Evolutionary conservation across 169 alveolate genomes (phyloP).

Genomic region (Theileria equi): DNA sequence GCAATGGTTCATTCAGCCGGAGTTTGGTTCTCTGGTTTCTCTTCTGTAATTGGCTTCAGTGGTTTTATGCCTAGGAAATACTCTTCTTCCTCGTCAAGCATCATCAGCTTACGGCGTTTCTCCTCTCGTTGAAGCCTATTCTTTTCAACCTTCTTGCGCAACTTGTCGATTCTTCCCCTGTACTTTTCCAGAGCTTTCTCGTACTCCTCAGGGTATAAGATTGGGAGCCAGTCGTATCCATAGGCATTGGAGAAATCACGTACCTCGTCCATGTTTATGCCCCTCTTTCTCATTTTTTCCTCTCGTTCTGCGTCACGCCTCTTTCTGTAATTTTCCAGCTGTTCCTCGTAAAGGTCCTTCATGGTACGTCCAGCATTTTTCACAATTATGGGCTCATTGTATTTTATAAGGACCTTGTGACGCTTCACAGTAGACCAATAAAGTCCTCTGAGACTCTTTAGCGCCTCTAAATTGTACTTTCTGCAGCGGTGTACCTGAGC

Average conservation of each 20-base stretch:
- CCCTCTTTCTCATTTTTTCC: conserved; percentile 63
- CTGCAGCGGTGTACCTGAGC: conserved; percentile 66
- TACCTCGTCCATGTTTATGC: conserved; percentile 70
- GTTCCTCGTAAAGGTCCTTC: conserved; percentile 73
- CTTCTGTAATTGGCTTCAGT: background rate
- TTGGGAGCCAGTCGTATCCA: conserved; percentile 76
- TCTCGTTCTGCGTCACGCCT: conserved; percentile 54
- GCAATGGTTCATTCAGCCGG: background rate
- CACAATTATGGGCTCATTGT: conserved; percentile 57
- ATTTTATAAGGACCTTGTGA: conserved; percentile 62
- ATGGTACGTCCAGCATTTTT: conserved; percentile 69
- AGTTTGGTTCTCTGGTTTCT: background rate
- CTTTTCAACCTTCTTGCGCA: conserved; percentile 37
- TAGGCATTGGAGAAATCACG: conserved; percentile 72
- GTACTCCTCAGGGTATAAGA: conserved; percentile 68
- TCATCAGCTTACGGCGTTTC: background rate
- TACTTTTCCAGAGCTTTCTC: conserved; percentile 51
- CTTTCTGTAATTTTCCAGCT: conserved; percentile 56
- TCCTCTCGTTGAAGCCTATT: conserved; percentile 6
- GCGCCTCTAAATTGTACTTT: conserved; percentile 54
- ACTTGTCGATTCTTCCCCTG: conserved; percentile 37
- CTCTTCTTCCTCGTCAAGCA: conserved; percentile 1
- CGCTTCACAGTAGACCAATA: conserved; percentile 73
- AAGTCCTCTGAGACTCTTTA: conserved; percentile 59
- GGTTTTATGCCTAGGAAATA: background rate